Base-by-base conservation (phyloP, 2,329 filamentous ascomycete genomes). In the Xylariaceae sp. region DNA sequence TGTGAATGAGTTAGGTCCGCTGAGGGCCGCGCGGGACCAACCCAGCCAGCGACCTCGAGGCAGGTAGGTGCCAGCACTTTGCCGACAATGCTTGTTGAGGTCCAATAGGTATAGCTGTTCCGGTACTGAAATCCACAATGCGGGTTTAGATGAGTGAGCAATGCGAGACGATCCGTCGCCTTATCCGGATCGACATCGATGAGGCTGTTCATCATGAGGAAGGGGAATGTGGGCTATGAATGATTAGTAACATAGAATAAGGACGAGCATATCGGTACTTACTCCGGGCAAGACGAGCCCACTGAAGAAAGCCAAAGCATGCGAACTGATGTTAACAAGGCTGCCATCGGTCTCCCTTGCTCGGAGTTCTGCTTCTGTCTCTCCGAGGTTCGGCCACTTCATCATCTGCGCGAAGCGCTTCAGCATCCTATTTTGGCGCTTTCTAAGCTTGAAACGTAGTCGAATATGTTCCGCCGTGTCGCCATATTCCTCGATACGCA, bases 291-390 rank as follows among this genome's bases (percentile, higher is more conserved):
- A 71, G 34, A 90, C 80, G 13, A 90, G 77, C 4, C 87, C 87
- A 36, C 84, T 88, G 63, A 90, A 90, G 72, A 88, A 91, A 6
- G 88, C 87, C 81, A 89, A 86, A 14, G 87, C 81, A 63, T 89
- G 86, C 17, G 86, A 87, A 62, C 84, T 84, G 63, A 85, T 71
- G 39, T 77, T 72, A 56, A 88, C 75, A 47, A 88, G 71, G 13
- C 75, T 75, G 18, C 78, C 76, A 53, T 86, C 81, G 11, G 69
- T 71, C 52, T 87, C 83, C 54, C 77, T 76, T 54, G 85, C 78
- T 56, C 78, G 81, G 48, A 90, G 75, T 42, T 80, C 75, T 40
- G 82, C 79, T 42, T 88, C 75, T 6, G 87, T 83, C 53, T 83
- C 81, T 17, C 74, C 73, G 53, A 89, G 78, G 60, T 90, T 90